Conservation (phyloP, 345 rosid species). For the Brassica incana region DNA sequence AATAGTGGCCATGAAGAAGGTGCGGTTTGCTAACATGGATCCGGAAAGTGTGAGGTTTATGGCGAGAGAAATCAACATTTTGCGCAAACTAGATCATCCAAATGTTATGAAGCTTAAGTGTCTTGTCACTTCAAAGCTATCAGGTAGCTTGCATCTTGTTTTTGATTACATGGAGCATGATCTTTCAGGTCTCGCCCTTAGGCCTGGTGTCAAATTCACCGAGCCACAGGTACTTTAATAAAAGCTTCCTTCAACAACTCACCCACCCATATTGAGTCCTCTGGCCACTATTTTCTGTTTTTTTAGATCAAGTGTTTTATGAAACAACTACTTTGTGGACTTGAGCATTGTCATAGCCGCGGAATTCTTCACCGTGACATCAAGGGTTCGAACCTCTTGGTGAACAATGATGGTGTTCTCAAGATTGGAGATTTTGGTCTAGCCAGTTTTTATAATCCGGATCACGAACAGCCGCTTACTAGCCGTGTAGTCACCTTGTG, state of each 20-base stretch:
- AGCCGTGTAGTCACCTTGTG: constrained; percentile 97
- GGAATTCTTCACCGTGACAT: constrained; percentile 90
- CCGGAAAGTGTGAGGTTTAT: constrained; percentile 89
- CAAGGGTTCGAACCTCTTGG: constrained; percentile 84
- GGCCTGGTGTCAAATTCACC: constrained; percentile 72
- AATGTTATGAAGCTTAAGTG: constrained; percentile 86
- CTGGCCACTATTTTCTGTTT: no score
- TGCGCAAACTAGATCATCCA: constrained; percentile 83
- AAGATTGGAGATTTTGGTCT: constrained; percentile 94
- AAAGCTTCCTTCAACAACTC: not conserved
- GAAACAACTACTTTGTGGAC: constrained; percentile 76
- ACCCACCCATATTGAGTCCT: not conserved
- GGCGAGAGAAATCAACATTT: constrained; percentile 87
- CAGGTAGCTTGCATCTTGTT: constrained; percentile 76
- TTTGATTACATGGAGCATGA: constrained; percentile 98
- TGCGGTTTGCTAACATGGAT: constrained; percentile 82
- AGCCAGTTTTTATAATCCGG: constrained; percentile 60
- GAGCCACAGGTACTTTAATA: constrained; percentile 60
- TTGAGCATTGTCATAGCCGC: constrained; percentile 82
- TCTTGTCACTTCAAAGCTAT: constrained; percentile 75
- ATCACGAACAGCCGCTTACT: constrained; percentile 60
- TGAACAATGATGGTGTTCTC: constrained; percentile 70
- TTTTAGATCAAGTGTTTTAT: constrained; percentile 74
- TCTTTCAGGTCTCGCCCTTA: constrained; percentile 78
- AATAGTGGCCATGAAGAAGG: constrained; percentile 92